Evolutionary conservation across 805 yeast species (phyloP), one percentile per base, ranked within the genome.

Genomic region (Zygosaccharomyces pseudorouxii): DNA sequence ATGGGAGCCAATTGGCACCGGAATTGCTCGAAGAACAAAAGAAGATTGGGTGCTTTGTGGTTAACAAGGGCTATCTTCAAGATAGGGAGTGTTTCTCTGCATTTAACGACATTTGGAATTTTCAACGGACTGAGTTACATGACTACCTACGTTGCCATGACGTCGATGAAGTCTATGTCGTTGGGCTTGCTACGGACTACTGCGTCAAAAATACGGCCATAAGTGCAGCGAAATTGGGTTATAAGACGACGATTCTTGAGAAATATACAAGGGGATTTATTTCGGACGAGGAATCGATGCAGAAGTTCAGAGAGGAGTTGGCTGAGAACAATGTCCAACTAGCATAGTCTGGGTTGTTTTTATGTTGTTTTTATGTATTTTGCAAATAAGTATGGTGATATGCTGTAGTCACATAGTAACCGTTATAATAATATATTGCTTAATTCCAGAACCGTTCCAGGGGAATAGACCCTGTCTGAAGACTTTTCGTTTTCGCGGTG

Each of bases 31-130:
- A 57, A 29, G 58, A 73, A 38, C 69, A 70, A 49, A 62, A 64
- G 23, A 64, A 74, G 3, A 70, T 48, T 3, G 50, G 48, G 23
- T 45, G 49, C 25, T 76, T 27, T 55, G 70, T 79, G 1, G 80
- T 90, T 6, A 73, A 74, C 49, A 90, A 92, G 67, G 98, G 97
- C 0, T 75, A 73, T 50, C 65, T 83, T 25, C 70, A 69, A 22
- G 89, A 86, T 55, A 67, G 93, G 18, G 98, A 90, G 63, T 89
- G 84, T 63, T 90, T 89, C 60, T 89, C 96, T 12, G 89, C 95
- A 25, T 90, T 90, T 63, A 72, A 76, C 46, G 98, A 90, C 65
- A 74, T 80, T 25, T 87, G 96, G 92, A 75, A 79, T 23, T 59
- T 78, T 23, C 83, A 84, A 58, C 71, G 78, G 38, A 89, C 97